These are phyloP conservation scores for Cynanchum wilfordii DNA, from an alignment of 257 asterid species.

Conservation along the genomic window DNA sequence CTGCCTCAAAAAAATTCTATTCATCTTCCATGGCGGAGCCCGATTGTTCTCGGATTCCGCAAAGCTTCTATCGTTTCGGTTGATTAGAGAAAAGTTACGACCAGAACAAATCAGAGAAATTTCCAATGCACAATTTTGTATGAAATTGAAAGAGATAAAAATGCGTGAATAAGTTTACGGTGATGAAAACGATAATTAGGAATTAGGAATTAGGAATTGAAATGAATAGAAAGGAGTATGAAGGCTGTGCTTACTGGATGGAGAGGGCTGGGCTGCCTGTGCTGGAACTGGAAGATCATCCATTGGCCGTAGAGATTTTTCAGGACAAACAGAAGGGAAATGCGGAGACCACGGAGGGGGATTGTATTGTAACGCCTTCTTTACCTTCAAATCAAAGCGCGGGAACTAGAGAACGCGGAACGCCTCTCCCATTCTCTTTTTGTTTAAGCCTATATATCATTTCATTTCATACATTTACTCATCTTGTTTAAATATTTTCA, in stretches of 20 bases:
- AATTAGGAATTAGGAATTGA: constrained; percentile 1
- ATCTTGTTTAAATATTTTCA: too few species aligned
- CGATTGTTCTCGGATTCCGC: constrained; percentile 47
- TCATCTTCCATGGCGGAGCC: constrained; percentile 98
- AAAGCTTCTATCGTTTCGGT: not conserved
- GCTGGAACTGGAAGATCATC: constrained; percentile 9
- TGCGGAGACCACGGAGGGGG: constrained; percentile 22
- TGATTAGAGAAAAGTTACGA: too few species aligned
- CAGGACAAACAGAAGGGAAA: constrained; percentile 35
- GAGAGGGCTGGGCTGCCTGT: not conserved
- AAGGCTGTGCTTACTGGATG: constrained; percentile 6
- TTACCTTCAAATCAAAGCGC: constrained; percentile 5
- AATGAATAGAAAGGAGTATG: not conserved
- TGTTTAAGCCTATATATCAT: too few species aligned
- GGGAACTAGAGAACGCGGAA: constrained; percentile 4
- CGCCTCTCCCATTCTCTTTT: too few species aligned
- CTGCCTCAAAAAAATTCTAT: constrained; percentile 65
- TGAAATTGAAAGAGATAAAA: not conserved
- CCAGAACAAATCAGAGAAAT: not conserved
- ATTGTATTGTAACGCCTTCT: not conserved
- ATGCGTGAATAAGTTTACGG: not conserved
- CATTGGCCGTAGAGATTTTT: constrained; percentile 34
- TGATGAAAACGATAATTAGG: not conserved
- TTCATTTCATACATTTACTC: too few species aligned
- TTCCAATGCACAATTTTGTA: not conserved